Percentiles rank a stretch among this genome's conserved stretches.
phyloP scores from a whole-genome alignment of 2,329 filamentous ascomycete species.

The Exophiala calicioides region DNA sequence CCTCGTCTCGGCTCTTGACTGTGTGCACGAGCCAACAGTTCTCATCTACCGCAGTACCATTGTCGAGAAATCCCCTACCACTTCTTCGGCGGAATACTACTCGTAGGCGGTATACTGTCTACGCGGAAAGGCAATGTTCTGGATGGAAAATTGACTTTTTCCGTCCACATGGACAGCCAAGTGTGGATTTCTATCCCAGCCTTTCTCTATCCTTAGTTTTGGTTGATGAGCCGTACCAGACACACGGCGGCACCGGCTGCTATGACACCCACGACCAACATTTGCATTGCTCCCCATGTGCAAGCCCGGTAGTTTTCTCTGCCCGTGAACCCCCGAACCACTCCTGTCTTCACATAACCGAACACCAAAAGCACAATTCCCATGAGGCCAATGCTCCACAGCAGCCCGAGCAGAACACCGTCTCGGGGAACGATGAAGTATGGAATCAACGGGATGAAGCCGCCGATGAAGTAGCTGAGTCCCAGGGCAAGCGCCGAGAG shows the following conservation, averaged over 20 bases:
- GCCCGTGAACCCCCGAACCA: conserved; percentile 48
- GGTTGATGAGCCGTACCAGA: conserved; percentile 40
- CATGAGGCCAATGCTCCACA: conserved; percentile 55
- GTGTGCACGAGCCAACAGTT: no score
- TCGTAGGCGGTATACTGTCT: no score
- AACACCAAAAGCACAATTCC: conserved; percentile 52
- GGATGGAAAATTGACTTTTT: conserved; percentile 1
- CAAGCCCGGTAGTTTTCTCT: conserved; percentile 54
- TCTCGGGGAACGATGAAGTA: conserved; percentile 48
- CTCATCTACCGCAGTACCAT: no score
- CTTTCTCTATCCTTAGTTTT: conserved; percentile 13
- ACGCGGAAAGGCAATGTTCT: no score
- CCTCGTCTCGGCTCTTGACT: no score
- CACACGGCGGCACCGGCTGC: conserved; percentile 67
- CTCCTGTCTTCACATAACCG: conserved; percentile 53
- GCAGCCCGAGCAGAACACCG: conserved; percentile 44
- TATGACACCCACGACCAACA: conserved; percentile 63
- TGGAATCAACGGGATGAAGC: conserved; percentile 53
- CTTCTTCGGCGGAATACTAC: no score
- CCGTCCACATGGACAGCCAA: background rate
- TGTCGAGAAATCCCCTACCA: no score
- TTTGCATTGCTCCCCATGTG: conserved; percentile 63
- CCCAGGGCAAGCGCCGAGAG: conserved; percentile 46
- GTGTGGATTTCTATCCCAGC: background rate
- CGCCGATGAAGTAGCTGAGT: conserved; percentile 40